Evolutionary conservation across 1,284 basidiomycete genomes (phyloP).

Genomic region (Apiotrichum montevideense): DNA sequence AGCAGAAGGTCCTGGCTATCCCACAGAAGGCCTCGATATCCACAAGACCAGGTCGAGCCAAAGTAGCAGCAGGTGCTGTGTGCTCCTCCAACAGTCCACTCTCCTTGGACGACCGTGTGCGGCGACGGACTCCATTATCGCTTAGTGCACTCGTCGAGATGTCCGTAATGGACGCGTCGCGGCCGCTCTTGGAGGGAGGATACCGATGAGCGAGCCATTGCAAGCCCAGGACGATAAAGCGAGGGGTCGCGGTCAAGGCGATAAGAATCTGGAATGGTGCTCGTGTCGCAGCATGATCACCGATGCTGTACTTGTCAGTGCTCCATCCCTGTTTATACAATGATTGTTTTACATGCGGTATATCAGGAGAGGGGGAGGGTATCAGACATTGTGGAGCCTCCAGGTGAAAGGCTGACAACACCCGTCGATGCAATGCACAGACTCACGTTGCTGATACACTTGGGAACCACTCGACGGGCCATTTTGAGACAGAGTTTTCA

Average conservation of each 20-base stretch:
- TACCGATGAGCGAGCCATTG: slow-evolving; percentile 60
- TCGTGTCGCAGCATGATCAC: slow-evolving; percentile 86
- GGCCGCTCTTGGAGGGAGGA: not conserved
- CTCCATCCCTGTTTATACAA: too few species aligned
- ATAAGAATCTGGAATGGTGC: slow-evolving; percentile 87
- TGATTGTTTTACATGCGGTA: too few species aligned
- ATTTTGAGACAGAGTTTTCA: slow-evolving; percentile 70
- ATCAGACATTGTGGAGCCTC: too few species aligned
- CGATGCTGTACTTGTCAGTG: slow-evolving; percentile 56
- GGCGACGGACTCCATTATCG: not conserved
- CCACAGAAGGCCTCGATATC: slow-evolving; percentile 57
- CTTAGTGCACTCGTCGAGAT: not conserved
- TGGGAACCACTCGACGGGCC: slow-evolving; percentile 87
- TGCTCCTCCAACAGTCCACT: not conserved
- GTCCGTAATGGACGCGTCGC: not conserved
- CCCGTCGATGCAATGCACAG: too few species aligned
- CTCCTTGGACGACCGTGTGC: not conserved
- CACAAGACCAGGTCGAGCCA: slow-evolving; percentile 1
- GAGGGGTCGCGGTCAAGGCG: slow-evolving; percentile 76
- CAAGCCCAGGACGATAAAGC: slow-evolving; percentile 68
- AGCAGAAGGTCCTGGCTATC: slow-evolving; percentile 68
- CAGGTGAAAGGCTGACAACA: too few species aligned
- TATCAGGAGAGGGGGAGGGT: too few species aligned
- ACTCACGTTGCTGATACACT: slow-evolving; percentile 85
- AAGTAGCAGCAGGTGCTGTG: not conserved